Conservation (phyloP, 129 eudicot species). For the Helichrysum umbraculigerum region DNA sequence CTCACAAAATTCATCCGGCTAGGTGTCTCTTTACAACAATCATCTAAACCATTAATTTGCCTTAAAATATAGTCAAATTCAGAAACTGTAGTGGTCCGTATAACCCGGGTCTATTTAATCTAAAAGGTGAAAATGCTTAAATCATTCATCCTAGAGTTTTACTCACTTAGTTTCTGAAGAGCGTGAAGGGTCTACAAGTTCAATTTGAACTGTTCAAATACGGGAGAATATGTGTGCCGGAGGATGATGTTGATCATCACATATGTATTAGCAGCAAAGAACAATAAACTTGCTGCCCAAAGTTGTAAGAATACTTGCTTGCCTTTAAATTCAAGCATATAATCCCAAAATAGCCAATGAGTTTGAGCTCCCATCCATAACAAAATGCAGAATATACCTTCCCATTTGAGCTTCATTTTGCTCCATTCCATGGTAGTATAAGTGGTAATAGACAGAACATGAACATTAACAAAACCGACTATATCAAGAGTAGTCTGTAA, state of each 20-base stretch:
- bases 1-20: not conserved
- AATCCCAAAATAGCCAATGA: conserved; percentile 97
- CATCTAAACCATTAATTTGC: not conserved
- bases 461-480: too few species aligned
- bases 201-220: too few species aligned
- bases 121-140: too few species aligned
- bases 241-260: conserved; percentile 54
- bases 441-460: conserved; percentile 87
- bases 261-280: conserved; percentile 77
- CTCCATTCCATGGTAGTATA: conserved; percentile 92
- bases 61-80: not conserved
- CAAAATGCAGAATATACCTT: conserved; percentile 60
- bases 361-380: conserved; percentile 87
- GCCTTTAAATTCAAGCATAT: conserved; percentile 91
- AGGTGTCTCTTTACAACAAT: conserved; percentile 12
- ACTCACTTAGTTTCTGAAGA: conserved; percentile 30
- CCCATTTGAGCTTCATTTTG: conserved; percentile 78
- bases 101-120: not conserved
- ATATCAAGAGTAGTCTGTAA: too few species aligned
- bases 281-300: conserved; percentile 83
- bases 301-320: conserved; percentile 82
- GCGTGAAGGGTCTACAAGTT: conserved; percentile 29
- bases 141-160: too few species aligned
- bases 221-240: conserved; percentile 57
- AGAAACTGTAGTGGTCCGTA: not conserved